Evolutionary conservation across 2,329 filamentous ascomycete species (phyloP), one percentile per base, ranked within the genome.

Genomic region (Fusarium dlaminii): DNA sequence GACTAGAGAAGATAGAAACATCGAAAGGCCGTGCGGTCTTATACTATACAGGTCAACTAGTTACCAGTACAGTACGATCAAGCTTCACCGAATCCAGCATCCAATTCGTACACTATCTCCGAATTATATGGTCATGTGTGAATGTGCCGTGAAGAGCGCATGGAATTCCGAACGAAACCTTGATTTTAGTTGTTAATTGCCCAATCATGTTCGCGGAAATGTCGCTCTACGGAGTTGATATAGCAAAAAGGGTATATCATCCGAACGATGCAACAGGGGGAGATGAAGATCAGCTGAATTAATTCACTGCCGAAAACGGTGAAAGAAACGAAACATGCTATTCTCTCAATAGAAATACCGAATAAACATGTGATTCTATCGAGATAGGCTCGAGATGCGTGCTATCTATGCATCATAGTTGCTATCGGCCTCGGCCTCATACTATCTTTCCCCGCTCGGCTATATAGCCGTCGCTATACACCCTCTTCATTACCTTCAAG

Each of bases 221-320:
- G 29, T 51, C 37, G n/a, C 37, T 46, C n/a, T 22, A 14, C 32
- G 55, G 67, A 49, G 40, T 39, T 39, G 27, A 39, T 22, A 36
- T 17, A 32, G 27, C 68, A 1, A 71, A 71, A 61, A 46, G 24
- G 67, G 68, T 34, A 71, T 51, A 24, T 61, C 29, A 40, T 62
- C 68, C 68, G 68, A 48, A n/a, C 20, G 37, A 61, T 48, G 32
- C 17, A 45, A 52, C 68, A 55, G 49, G 45, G 34, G 15, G 49
- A 71, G 62, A 71, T 71, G 49, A 71, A n/a, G 67, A 71, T 71
- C 68, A 48, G 27, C 68, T 37, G 29, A 14, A 29, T 24, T 20
- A 36, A 61, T 46, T 24, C 39, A 12, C 29, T 45, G 10, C 39
- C 45, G 18, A 43, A 46, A 32, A 37, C n/a, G 36, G 39, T 30